These are phyloP conservation scores for Miscanthus lutarioriparius DNA, from an alignment of 176 grass and related monocot genomes.

Conservation along the genomic window DNA sequence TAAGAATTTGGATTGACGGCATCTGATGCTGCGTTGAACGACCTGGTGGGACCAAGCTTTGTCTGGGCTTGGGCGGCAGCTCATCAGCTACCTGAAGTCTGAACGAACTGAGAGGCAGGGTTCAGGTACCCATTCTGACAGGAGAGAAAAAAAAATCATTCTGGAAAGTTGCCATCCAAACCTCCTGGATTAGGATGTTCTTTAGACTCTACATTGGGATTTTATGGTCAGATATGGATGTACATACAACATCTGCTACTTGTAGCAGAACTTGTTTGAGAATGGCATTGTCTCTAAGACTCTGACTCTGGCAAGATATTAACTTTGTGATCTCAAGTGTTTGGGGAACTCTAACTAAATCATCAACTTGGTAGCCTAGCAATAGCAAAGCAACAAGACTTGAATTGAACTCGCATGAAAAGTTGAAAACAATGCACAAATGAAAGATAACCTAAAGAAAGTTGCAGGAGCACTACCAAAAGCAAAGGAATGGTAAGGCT, in stretches of 20 bases:
- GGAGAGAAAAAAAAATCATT: neutral
- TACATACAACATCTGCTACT: neutral
- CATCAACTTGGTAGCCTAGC: neutral
- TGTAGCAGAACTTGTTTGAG: neutral
- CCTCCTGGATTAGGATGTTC: too few relatives aligned
- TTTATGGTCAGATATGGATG: neutral
- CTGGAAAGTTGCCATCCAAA: neutral
- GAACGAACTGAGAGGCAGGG: too few relatives aligned
- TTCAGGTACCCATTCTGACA: neutral
- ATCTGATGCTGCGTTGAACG: neutral
- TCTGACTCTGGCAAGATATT: neutral
- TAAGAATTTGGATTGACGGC: neutral
- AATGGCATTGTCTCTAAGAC: too few relatives aligned
- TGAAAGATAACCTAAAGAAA: conserved; percentile 2
- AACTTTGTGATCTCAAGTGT: neutral
- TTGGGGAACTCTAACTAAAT: neutral
- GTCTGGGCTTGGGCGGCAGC: conserved; percentile 5
- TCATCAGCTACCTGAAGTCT: neutral
- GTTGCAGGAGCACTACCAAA: conserved; percentile 55
- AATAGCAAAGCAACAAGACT: neutral
- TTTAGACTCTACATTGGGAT: neutral
- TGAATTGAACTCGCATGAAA: neutral
- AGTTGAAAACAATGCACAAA: neutral
- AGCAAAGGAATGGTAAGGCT: conserved; percentile 34
- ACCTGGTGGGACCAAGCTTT: neutral